phyloP scores from a whole-genome alignment of 2,329 filamentous ascomycete species.

The Nemania serpens region DNA sequence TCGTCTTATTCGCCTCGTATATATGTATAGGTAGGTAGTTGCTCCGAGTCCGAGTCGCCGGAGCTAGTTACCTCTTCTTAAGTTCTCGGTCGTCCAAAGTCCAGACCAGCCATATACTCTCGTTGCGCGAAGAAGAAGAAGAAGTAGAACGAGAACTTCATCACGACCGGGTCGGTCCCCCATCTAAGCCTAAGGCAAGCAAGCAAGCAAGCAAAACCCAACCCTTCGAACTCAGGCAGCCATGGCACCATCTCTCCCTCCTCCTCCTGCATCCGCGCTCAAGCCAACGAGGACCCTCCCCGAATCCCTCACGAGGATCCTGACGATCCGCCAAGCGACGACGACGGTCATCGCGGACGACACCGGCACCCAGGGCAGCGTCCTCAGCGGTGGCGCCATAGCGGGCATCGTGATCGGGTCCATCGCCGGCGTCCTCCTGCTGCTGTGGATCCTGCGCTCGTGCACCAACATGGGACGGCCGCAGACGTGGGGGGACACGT shows the following conservation, averaged over 20 bases:
- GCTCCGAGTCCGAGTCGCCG: neutral
- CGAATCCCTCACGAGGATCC: slow-evolving; percentile 30
- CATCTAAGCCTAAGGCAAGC: too few relatives aligned
- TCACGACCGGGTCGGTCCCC: too few relatives aligned
- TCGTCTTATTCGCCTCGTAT: neutral
- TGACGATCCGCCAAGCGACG: slow-evolving; percentile 35
- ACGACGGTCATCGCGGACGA: slow-evolving; percentile 34
- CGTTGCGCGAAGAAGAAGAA: too few relatives aligned
- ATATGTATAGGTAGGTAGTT: neutral
- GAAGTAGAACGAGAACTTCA: neutral
- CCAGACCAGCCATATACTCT: neutral
- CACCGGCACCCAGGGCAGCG: slow-evolving; percentile 17
- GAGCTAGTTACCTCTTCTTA: neutral
- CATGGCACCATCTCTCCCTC: too few relatives aligned
- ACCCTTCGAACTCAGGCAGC: neutral
- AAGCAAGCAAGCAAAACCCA: neutral
- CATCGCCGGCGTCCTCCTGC: slow-evolving; percentile 50
- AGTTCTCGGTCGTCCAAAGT: too few relatives aligned
- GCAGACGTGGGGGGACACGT: slow-evolving; percentile 35
- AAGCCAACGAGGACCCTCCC: slow-evolving; percentile 34
- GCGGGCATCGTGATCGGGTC: slow-evolving; percentile 57
- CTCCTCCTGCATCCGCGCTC: slow-evolving; percentile 16
- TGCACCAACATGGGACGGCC: slow-evolving; percentile 47
- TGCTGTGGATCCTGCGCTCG: slow-evolving; percentile 54
- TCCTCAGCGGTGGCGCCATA: slow-evolving; percentile 53